phyloP scores from a whole-genome alignment of 148 eudicot genomes.

The Chenopodium album region DNA sequence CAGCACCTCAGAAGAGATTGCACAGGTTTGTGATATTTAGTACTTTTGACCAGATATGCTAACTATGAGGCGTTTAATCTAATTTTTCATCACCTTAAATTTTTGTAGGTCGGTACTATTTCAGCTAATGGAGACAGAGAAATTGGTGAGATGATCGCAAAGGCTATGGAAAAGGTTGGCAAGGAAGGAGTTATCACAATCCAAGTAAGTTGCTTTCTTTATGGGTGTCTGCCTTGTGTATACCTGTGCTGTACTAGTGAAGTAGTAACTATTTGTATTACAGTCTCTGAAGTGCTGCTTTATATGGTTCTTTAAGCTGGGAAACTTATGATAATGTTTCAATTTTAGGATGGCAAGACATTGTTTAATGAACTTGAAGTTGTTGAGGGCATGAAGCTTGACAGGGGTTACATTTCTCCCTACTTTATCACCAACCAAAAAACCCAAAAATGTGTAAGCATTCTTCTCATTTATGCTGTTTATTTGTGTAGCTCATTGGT shows the following conservation, averaged over 20 bases:
- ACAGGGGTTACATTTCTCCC: constrained; percentile 94
- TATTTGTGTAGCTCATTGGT: background rate
- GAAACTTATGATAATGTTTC: background rate
- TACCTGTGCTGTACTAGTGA: background rate
- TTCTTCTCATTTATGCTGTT: constrained; percentile 9
- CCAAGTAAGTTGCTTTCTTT: constrained; percentile 73
- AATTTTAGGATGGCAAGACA: constrained; percentile 78
- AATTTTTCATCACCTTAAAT: background rate
- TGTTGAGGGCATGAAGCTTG: constrained; percentile 57
- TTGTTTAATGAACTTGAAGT: constrained; percentile 45
- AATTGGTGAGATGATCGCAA: constrained; percentile 92
- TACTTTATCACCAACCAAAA: constrained; percentile 92
- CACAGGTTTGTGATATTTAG: constrained; percentile 41
- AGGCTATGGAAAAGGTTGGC: constrained; percentile 98
- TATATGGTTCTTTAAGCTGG: background rate
- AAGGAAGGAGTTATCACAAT: constrained; percentile 96
- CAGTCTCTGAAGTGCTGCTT: background rate
- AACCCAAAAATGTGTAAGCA: constrained; percentile 84
- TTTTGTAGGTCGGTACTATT: constrained; percentile 88
- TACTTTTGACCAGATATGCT: background rate
- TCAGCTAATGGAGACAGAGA: constrained; percentile 90
- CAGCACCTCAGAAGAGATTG: constrained; percentile 89
- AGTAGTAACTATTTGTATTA: too few relatives aligned
- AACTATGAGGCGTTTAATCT: background rate
- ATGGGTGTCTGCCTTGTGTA: background rate